Evolutionary conservation across 2,329 filamentous ascomycete genomes (phyloP), one percentile per base, ranked within the genome.

Genomic region (Sclerotinia subarctica): DNA sequence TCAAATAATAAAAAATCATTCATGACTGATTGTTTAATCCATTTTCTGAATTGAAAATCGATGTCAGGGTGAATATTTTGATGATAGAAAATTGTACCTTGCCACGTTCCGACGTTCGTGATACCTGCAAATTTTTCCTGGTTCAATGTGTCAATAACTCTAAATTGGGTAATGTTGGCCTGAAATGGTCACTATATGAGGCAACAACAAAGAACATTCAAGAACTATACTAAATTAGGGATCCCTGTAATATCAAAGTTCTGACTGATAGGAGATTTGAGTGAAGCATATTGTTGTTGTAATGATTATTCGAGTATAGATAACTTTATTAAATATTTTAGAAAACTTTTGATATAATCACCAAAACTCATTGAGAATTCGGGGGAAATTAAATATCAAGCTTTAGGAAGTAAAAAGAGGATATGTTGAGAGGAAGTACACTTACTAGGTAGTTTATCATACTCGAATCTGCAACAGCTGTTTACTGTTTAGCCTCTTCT

Each of bases 1-100:
- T 69, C 68, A 68, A 66, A 65, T 35, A 46, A 52, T 60, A 66
- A 68, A 70, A 32, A 64, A 49, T 51, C 26, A 64, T 58, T 70
- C 75, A 77, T 77, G 69, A 69, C 75, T 72, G 63, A 71, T 72
- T 74, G 73, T 53, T 68, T 57, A 49, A 52, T 62, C 51, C 66
- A 66, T 68, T 72, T 72, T 72, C 69, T 47, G 26, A 65, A 69
- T 66, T 66, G 68, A 57, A 72, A 71, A 65, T 62, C 67, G 56
- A 72, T 64, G 71, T 72, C 71, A 69, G 69, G 65, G 67, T 67
- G 54, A 70, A 60, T 68, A 66, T 76, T 73, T 75, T 76, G 75
- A 76, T 76, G 59, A 56, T 68, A 19, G 49, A 57, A 68, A 64
- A 64, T 56, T 54, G 66, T 46, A 54, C 59, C 59, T 64, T n/a